Evolutionary conservation across 805 yeast species (phyloP).

Genomic region (Candida patagonica): DNA sequence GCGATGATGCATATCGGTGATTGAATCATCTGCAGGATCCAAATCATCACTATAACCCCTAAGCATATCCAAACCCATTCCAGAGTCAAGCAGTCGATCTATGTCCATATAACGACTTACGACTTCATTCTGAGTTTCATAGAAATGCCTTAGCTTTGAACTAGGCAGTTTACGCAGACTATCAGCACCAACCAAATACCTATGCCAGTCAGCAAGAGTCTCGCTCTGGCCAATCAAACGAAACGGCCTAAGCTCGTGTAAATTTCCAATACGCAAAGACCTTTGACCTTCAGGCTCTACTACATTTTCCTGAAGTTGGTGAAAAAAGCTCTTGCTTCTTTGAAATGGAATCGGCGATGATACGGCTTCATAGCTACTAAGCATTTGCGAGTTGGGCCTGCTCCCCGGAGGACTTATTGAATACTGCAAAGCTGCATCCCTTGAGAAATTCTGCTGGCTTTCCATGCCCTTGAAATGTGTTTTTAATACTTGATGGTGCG

Average conservation of each 20-base stretch:
- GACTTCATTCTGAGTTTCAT: constrained; percentile 49
- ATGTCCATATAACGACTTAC: constrained; percentile 49
- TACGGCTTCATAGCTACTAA: background rate
- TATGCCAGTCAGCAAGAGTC: constrained; percentile 36
- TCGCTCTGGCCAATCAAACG: constrained; percentile 37
- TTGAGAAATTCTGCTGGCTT: no score
- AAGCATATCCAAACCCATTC: constrained; percentile 57
- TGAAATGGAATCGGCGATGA: constrained; percentile 1
- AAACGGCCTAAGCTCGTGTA: constrained; percentile 39
- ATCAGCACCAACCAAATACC: constrained; percentile 18
- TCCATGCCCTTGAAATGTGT: no score
- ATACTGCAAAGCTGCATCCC: no score
- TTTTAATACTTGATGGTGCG: no score
- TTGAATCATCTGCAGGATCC: constrained; percentile 18
- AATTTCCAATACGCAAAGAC: constrained; percentile 20
- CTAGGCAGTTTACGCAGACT: constrained; percentile 20
- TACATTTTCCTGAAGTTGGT: constrained; percentile 1
- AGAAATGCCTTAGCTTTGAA: constrained; percentile 34
- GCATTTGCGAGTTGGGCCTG: background rate
- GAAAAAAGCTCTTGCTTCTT: constrained; percentile 2
- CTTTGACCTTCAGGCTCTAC: no score
- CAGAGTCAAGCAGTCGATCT: constrained; percentile 60
- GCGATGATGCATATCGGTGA: constrained; percentile 10
- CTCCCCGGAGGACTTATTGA: no score
- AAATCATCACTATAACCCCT: constrained; percentile 44